These are phyloP conservation scores for Tetragonia tetragonoides DNA, from an alignment of 148 eudicot species.

Conservation along the genomic window DNA sequence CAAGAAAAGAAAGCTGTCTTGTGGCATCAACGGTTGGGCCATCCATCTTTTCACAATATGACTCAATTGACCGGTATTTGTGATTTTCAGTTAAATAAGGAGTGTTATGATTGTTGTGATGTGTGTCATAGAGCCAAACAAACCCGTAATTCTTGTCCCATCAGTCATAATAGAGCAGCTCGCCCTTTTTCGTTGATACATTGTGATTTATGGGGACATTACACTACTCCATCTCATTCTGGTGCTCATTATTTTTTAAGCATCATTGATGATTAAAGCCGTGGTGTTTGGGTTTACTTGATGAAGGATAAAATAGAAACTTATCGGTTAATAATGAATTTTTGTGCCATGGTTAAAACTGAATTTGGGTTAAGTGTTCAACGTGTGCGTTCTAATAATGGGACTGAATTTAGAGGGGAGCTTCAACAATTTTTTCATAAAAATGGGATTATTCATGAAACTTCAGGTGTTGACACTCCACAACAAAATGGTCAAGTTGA, in stretches of 20 bases:
- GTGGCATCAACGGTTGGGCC: not conserved
- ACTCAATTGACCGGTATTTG: not conserved
- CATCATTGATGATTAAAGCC: conserved; percentile 17
- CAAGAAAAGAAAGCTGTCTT: too few species aligned
- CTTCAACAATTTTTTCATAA: too few species aligned
- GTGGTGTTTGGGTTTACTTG: not conserved
- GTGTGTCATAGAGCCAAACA: conserved; percentile 7
- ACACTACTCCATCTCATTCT: not conserved
- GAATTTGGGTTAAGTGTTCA: conserved; percentile 10
- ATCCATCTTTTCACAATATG: not conserved
- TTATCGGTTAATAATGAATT: not conserved
- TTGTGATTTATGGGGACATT: conserved; percentile 8
- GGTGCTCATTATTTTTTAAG: conserved; percentile 13
- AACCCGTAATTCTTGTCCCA: not conserved
- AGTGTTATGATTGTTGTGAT: not conserved
- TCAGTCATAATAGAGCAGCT: not conserved
- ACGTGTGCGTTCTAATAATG: not conserved
- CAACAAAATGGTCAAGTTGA: too few species aligned
- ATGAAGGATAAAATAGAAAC: not conserved
- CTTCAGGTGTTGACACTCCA: too few species aligned
- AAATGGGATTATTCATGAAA: too few species aligned
- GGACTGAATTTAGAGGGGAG: too few species aligned
- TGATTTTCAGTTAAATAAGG: not conserved
- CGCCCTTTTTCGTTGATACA: not conserved
- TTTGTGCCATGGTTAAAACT: conserved; percentile 1